A percentile compares a stretch with the other conserved stretches of the same genome.
Evolutionary conservation across 2,329 filamentous ascomycete species (phyloP).

Genomic region (Pseudohalonectria lignicola): DNA sequence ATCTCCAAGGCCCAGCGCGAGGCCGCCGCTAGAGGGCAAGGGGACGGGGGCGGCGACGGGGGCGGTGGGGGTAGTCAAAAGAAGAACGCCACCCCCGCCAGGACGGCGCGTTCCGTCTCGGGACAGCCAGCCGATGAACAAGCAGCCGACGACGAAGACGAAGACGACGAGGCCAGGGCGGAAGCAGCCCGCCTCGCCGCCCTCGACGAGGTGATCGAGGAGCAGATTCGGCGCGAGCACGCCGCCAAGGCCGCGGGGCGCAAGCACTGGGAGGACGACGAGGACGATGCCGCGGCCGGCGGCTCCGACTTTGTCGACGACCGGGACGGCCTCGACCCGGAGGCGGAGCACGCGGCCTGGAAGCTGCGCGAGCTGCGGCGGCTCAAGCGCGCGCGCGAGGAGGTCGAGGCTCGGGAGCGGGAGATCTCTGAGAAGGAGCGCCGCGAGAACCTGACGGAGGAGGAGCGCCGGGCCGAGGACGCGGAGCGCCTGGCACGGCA

Average conservation of each 20-base stretch:
- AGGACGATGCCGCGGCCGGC: conserved; percentile 33
- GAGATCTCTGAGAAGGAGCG: conserved; percentile 86
- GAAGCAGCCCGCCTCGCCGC: conserved; percentile 55
- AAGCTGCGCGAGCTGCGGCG: conserved; percentile 84
- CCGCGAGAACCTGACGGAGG: conserved; percentile 71
- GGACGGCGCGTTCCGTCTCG: too few species aligned
- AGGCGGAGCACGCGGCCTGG: conserved; percentile 86
- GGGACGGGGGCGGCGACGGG: conserved; percentile 11
- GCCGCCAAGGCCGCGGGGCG: conserved; percentile 64
- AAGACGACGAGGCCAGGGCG: conserved; percentile 38
- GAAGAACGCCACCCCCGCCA: conserved; percentile 7
- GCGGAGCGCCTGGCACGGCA: conserved; percentile 66
- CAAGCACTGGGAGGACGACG: conserved; percentile 74
- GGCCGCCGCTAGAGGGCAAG: conserved; percentile 14
- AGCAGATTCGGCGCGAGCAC: conserved; percentile 74
- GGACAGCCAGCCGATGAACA: too few species aligned
- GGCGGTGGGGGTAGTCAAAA: conserved; percentile 11
- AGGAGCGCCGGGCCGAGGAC: conserved; percentile 81
- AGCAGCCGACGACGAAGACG: conserved; percentile 15
- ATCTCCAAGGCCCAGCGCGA: conserved; percentile 47
- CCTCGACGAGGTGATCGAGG: conserved; percentile 72
- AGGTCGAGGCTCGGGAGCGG: conserved; percentile 72
- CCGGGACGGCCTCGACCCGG: conserved; percentile 75
- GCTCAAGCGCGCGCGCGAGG: conserved; percentile 75
- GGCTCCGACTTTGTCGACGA: conserved; percentile 74